Percentiles rank a stretch among this genome's conserved stretches.
These are phyloP conservation scores for Lecanicillium sp. DNA, from an alignment of 2,329 filamentous ascomycete genomes.

Conservation along the genomic window DNA sequence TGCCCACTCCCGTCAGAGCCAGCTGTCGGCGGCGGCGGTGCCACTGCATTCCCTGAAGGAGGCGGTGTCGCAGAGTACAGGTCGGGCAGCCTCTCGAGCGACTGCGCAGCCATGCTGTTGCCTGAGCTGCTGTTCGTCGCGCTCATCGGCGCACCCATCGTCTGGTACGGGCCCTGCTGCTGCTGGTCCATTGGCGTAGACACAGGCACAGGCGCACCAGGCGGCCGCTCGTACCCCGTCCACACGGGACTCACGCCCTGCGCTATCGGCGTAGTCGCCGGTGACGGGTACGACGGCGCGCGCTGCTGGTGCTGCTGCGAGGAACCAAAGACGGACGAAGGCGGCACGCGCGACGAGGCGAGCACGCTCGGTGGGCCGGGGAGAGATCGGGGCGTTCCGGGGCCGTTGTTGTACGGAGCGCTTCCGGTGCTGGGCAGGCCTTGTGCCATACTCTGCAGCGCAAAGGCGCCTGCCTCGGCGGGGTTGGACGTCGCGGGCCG, in stretches of 20 bases:
- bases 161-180: neutral
- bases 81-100: conserved; percentile 5
- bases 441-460: conserved; percentile 10
- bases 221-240: conserved; percentile 5
- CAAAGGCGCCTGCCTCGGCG: conserved; percentile 7
- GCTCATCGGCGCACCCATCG: neutral
- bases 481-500: neutral
- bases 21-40: neutral
- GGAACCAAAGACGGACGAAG: conserved; percentile 2
- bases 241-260: conserved; percentile 5
- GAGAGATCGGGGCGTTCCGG: conserved; percentile 1
- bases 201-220: no score
- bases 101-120: neutral
- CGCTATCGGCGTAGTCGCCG: conserved; percentile 4
- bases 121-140: neutral
- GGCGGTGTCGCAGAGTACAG: conserved; percentile 2
- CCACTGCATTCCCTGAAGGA: neutral
- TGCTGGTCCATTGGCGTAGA: neutral
- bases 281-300: conserved; percentile 3
- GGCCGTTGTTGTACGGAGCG: neutral
- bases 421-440: neutral
- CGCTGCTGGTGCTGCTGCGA: neutral
- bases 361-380: conserved; percentile 4
- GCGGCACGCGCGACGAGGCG: conserved; percentile 2
- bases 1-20: no score